A percentile compares a stretch with the other conserved stretches of the same genome.
Conservation (phyloP, 495 filamentous ascomycete genomes). For the Elasticomyces elasticus region DNA sequence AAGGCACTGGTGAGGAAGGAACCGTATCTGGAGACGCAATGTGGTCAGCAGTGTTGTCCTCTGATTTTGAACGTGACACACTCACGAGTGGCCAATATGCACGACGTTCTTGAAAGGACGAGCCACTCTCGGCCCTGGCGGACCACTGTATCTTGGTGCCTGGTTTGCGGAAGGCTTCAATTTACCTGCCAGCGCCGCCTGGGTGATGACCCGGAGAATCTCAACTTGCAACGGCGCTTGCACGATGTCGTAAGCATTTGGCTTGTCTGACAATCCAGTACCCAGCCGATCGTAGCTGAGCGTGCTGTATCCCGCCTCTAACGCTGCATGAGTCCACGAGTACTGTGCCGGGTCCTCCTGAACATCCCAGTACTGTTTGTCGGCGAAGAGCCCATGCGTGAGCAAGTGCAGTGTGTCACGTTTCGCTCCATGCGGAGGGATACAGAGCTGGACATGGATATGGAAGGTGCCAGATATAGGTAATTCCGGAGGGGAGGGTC, state of each 20-base stretch:
- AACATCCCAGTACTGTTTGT: neutral
- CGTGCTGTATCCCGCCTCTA: conserved; percentile 2
- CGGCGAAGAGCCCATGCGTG: neutral
- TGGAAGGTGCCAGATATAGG: neutral
- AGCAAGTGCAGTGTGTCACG: neutral
- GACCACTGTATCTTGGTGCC: neutral
- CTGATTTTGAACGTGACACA: too few relatives aligned
- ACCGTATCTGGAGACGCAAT: neutral
- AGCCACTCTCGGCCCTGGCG: neutral
- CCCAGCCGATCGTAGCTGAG: conserved; percentile 4
- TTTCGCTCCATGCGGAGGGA: neutral
- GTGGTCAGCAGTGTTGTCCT: neutral
- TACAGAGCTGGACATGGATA: conserved; percentile 4
- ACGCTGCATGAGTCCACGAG: neutral
- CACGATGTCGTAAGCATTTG: neutral
- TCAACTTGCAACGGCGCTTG: neutral
- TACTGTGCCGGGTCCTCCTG: neutral
- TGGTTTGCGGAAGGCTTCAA: neutral
- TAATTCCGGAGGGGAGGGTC: neutral
- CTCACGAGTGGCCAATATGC: conserved; percentile 2
- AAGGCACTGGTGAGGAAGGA: neutral
- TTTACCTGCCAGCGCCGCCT: neutral
- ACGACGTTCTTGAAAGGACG: neutral
- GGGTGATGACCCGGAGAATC: conserved; percentile 2
- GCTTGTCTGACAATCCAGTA: neutral